Percentiles rank a stretch among this genome's conserved stretches.
phyloP scores from a whole-genome alignment of 164 flowering plant species.

The Santalum album region DNA sequence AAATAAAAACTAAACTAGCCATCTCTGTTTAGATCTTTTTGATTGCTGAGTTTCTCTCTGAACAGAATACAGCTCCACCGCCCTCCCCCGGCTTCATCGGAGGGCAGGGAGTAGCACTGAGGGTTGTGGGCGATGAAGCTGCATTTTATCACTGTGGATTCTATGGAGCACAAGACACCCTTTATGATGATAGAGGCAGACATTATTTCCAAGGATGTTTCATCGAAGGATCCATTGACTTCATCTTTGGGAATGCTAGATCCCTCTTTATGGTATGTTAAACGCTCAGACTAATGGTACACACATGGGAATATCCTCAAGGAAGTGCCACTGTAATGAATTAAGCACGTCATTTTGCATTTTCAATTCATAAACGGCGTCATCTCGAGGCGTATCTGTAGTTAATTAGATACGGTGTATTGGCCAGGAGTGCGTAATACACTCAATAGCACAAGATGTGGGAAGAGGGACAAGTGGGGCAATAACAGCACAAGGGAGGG shows the following conservation, averaged over 20 bases:
- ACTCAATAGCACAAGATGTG: slow-evolving; percentile 26
- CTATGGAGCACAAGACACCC: slow-evolving; percentile 84
- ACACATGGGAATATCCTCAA: no score
- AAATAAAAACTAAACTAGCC: no score
- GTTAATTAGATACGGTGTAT: no score
- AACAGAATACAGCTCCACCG: slow-evolving; percentile 66
- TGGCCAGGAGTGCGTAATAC: slow-evolving; percentile 31
- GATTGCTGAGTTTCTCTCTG: background rate
- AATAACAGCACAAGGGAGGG: slow-evolving; percentile 69
- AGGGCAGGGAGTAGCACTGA: slow-evolving; percentile 68
- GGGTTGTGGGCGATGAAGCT: slow-evolving; percentile 58
- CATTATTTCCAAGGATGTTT: slow-evolving; percentile 67
- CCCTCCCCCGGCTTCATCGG: slow-evolving; percentile 58
- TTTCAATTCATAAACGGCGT: no score
- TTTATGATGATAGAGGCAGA: slow-evolving; percentile 54
- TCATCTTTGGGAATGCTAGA: slow-evolving; percentile 66
- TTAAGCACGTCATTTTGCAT: background rate
- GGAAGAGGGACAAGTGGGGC: slow-evolving; percentile 42
- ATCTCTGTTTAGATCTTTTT: no score
- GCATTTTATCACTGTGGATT: slow-evolving; percentile 86
- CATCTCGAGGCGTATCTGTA: no score
- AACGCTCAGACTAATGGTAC: background rate
- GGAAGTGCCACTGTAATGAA: no score
- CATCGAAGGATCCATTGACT: slow-evolving; percentile 81
- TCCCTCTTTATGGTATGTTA: slow-evolving; percentile 56